Evolutionary conservation across 306 rosid species (phyloP).

Genomic region (Citrullus mucosospermus): DNA sequence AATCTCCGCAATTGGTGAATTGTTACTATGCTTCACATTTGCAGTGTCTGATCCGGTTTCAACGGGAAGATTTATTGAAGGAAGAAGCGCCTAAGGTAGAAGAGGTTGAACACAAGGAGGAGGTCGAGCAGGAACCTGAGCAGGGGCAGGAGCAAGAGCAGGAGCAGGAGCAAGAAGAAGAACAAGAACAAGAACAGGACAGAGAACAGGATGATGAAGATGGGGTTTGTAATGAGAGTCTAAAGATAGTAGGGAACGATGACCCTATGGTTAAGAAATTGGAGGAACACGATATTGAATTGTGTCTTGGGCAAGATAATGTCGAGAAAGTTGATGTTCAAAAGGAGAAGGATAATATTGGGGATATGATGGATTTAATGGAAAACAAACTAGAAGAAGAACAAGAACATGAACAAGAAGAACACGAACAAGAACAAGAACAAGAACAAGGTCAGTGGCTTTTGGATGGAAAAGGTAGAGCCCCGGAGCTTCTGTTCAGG

Average conservation of each 20-base stretch:
- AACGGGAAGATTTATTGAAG: constrained; percentile 30
- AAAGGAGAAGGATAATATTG: constrained; percentile 25
- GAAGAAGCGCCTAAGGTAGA: constrained; percentile 21
- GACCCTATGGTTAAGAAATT: constrained; percentile 22
- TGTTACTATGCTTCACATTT: constrained; percentile 90
- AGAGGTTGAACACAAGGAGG: constrained; percentile 14
- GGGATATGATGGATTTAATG: constrained; percentile 40
- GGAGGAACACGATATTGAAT: constrained; percentile 43
- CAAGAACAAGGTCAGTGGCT: constrained; percentile 44
- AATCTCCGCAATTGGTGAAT: constrained; percentile 22
- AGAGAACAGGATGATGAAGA: constrained; percentile 31
- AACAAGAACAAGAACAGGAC: constrained; percentile 11
- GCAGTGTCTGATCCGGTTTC: constrained; percentile 53
- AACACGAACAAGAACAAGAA: constrained; percentile 29
- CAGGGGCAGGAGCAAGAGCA: constrained; percentile 8
- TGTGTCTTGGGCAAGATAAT: constrained; percentile 48
- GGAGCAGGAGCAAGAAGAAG: constrained; percentile 4
- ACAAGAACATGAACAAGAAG: constrained; percentile 32
- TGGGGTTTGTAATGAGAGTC: constrained; percentile 23
- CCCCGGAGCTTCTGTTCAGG: constrained; percentile 32
- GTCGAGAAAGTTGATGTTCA: constrained; percentile 19
- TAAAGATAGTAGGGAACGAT: constrained; percentile 26
- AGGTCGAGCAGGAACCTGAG: not conserved
- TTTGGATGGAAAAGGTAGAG: constrained; percentile 26
- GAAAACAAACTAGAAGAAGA: constrained; percentile 31